Evolutionary conservation across 345 rosid genomes (phyloP).

Genomic region (Conringia planisiliqua): DNA sequence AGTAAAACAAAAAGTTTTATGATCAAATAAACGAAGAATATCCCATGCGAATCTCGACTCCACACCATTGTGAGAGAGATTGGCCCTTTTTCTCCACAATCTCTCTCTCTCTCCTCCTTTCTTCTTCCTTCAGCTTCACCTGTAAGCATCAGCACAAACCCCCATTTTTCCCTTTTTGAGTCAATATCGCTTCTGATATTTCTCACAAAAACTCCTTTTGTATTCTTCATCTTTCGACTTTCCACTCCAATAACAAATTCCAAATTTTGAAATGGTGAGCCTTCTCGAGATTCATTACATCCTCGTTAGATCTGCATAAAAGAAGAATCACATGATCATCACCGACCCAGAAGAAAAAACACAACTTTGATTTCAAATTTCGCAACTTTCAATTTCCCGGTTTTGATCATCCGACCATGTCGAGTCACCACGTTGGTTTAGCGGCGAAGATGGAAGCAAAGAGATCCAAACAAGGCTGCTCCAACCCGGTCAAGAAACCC

Average conservation of each 20-base stretch:
- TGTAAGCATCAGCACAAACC: slow-evolving; percentile 13
- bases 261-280: background rate
- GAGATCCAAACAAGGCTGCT: slow-evolving; percentile 33
- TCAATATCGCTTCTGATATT: background rate
- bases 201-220: background rate
- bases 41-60: slow-evolving; percentile 31
- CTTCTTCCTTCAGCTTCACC: slow-evolving; percentile 24
- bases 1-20: background rate
- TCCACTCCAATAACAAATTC: background rate
- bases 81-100: background rate
- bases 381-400: background rate
- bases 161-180: background rate
- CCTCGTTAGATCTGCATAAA: slow-evolving; percentile 1
- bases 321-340: slow-evolving; percentile 10
- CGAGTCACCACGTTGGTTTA: slow-evolving; percentile 45
- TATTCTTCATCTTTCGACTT: background rate
- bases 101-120: background rate
- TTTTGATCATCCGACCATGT: slow-evolving; percentile 16
- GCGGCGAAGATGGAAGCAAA: slow-evolving; percentile 37
- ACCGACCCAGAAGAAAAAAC: background rate
- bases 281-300: slow-evolving; percentile 5
- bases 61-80: slow-evolving; percentile 23
- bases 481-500: slow-evolving; percentile 48
- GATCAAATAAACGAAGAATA: slow-evolving; percentile 9
- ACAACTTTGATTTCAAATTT: background rate